Base-by-base conservation (phyloP, 306 rosid genomes). In the Herpetospermum pedunculosum region DNA sequence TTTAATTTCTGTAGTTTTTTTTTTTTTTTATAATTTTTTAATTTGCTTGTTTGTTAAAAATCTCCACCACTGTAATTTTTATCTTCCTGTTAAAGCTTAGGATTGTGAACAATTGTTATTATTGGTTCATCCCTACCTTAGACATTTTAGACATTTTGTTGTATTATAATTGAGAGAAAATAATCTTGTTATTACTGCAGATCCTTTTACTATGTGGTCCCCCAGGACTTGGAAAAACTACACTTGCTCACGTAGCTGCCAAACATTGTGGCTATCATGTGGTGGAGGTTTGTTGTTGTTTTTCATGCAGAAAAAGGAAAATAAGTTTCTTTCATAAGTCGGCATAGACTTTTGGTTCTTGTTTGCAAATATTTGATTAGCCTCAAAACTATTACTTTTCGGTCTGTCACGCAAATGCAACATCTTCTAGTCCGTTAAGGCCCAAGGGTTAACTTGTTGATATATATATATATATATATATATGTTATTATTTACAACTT, bases 161-260 rank as follows among this genome's bases (percentile, higher is more conserved):
- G 35, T 26, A 53, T 38, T 19, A 11, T 37, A 67, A 40, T 41
- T 67, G 70, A 44, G 72, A 67, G 35, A 41, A 67, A 40, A 67
- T 67, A 23, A 67, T 41, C 9, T 41, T 58, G 41, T 77, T 58
- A 80, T 75, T 37, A 69, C 79, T 75, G 75, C 91, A 93, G 98
- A 78, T 93, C 75, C 96, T 93, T 79, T 78, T 93, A 74, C 97
- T 90, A 38, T 91, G 97, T 85, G 97, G 98, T 60, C 88, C 96
- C 35, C 96, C 96, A 0, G 97, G 98, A 58, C 96, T 91, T 72
- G 98, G 98, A 50, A 93, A 90, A 87, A 93, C 98, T 74, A 93
- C 98, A 47, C 96, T 93, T 64, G 97, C 97, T 29, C 98, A 91
- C 83, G 83, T 93, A 63, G 98, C 97, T 79, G 98, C 97, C 70